Percentiles rank a stretch among this genome's conserved stretches.
Evolutionary conservation across 73 alveolate genomes (phyloP).

Genomic region (Tetrahymena elliotti): DNA sequence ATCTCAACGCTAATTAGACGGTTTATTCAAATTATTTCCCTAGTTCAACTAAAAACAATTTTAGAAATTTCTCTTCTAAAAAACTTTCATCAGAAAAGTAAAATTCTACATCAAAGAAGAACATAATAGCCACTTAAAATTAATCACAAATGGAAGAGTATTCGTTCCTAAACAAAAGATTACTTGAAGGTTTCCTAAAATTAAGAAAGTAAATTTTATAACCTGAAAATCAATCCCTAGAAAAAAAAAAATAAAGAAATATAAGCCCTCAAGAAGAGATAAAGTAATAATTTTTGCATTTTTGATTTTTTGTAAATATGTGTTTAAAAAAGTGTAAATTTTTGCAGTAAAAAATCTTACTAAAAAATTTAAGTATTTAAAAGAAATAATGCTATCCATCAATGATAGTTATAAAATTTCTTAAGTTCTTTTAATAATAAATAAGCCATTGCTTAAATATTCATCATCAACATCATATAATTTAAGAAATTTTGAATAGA

Average conservation of each 20-base stretch:
- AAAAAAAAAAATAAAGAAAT: neutral
- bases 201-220: neutral
- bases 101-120: neutral
- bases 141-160: neutral
- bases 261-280: neutral
- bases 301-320: no score
- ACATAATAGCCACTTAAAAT: neutral
- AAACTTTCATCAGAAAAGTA: neutral
- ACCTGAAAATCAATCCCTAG: neutral
- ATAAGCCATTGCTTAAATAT: no score
- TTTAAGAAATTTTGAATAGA: no score
- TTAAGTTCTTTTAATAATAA: no score
- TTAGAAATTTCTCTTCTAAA: neutral
- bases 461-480: no score
- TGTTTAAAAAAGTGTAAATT: no score
- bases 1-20: neutral
- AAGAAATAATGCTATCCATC: no score
- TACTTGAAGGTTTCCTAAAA: neutral
- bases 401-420: no score
- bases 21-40: neutral
- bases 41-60: neutral
- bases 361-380: no score
- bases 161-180: neutral
- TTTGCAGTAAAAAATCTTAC: no score
- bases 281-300: neutral